Evolutionary conservation across 768 basidiomycete species (phyloP), one percentile per base, ranked within the genome.

Genomic region (Psilocybe sp.): DNA sequence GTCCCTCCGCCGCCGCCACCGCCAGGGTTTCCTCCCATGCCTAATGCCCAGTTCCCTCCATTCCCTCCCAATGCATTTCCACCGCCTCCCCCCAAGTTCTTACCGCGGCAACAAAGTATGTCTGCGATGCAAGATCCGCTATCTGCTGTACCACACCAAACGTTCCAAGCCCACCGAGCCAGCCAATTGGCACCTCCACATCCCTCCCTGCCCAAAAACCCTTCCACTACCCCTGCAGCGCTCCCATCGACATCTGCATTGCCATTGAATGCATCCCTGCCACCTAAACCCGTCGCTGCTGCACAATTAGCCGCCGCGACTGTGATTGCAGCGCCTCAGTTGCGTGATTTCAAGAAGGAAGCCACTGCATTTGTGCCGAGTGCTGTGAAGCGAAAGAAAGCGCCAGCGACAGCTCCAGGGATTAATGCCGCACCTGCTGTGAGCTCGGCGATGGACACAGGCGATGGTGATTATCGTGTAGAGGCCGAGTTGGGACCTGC

Each of bases 291-390:
- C 18, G 62, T 59, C 19, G 55, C 67, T 12, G 62, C 68, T 8
- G 67, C 74, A 9, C 70, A 67, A 39, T 52, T 75, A 13, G 74
- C 73, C 1, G 70, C 79, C 6, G 92, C 90, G 1, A 88, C 81
- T 2, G 84, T 98, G 45, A 85, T 81, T 16, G 93, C 94, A 2
- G 92, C 75, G 40, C 92, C 97, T 4, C 78, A 92, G 63, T 68
- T 99, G 44, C 88, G 96, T 12, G 92, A 99, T 68, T 75, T 98
- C 53, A 92, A 94, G 72, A 94, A 92, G 67, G 97, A 99, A 65
- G 88, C 89, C 8, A 96, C 92, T 1, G 83, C 89, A 0, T 98
- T 99, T 60, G 82, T 98, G 4, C 97, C 97, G 3, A 64, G 85
- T 1, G 75, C 87, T 3, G 69, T 96, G 45, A 92, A 91, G 67